Evolutionary conservation across 2,329 filamentous ascomycete species (phyloP), one percentile per base, ranked within the genome.

Genomic region (Cyphellophora attinorum): DNA sequence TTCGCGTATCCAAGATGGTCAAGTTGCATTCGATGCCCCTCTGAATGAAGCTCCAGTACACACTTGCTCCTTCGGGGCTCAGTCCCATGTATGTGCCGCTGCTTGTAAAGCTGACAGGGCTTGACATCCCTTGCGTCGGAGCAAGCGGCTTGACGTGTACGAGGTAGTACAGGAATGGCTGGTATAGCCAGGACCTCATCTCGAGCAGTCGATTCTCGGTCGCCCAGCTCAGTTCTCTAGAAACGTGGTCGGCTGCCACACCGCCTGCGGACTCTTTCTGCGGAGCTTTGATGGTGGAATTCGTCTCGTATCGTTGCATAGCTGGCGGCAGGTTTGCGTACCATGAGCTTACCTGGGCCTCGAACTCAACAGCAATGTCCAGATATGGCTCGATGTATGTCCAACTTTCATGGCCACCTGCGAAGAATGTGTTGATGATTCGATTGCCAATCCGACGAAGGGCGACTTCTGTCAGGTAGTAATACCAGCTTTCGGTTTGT

Each of bases 381-480:
- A 54, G 41, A 13, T 52, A 36, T 2, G 46, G 47, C 16, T 41
- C 38, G 28, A 52, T 46, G 31, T 51, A 39, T 6, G 43, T 35
- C 53, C 53, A 55, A 5, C 33, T 33, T 11, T 23, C 29, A 2
- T 32, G 39, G 5, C 45, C 44, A 15, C 43, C 32, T 14, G 38
- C 34, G 35, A 49, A 58, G 32, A 57, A 57, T 3, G 50, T 46
- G 40, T 56, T 60, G 29, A 62, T 44, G 13, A 63, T 56, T 13
- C 60, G 53, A 35, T 65, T 64, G 27, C 56, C 56, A 28, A 65
- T 60, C 3, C 62, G 53, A 2, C 62, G 48, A 4, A 60, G 50
- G 0, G 62, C 58, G 29, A 65, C 58, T 35, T 65, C 62, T 2
- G 62, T 60, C 5, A 62, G 50, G 34, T 65, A 65, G 41, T 64